Conservation (phyloP, 1,284 basidiomycete species). For the Spongiforma sp. region DNA sequence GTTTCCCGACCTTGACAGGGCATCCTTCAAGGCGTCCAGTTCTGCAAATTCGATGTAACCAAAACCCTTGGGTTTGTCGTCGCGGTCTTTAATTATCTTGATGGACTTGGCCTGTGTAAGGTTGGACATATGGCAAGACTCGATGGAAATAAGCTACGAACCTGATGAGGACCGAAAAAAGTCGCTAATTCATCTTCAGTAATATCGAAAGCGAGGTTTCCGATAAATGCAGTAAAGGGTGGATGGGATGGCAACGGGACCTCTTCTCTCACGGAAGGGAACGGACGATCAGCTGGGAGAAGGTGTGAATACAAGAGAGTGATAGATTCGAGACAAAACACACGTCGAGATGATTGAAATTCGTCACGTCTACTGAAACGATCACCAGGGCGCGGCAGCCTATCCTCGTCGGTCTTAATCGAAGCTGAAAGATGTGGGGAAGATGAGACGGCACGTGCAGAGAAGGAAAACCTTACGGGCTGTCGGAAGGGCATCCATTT, state of each 20-base stretch:
- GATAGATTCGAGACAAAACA: slow-evolving; percentile 32
- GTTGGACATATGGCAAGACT: slow-evolving; percentile 4
- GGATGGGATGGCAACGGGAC: slow-evolving; percentile 93
- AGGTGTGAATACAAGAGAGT: slow-evolving; percentile 15
- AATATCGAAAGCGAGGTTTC: slow-evolving; percentile 95
- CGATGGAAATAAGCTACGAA: slow-evolving; percentile 39
- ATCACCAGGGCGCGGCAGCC: slow-evolving; percentile 50
- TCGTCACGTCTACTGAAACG: slow-evolving; percentile 65
- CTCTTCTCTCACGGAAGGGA: slow-evolving; percentile 79
- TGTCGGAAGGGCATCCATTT: slow-evolving; percentile 89
- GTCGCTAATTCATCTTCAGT: slow-evolving; percentile 82
- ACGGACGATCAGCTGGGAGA: slow-evolving; percentile 62
- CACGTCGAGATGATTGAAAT: slow-evolving; percentile 64
- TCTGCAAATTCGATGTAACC: slow-evolving; percentile 96
- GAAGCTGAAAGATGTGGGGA: slow-evolving; percentile 53
- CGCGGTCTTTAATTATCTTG: slow-evolving; percentile 91
- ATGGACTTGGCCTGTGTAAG: slow-evolving; percentile 74
- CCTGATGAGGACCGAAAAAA: slow-evolving; percentile 77
- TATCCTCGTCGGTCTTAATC: slow-evolving; percentile 62
- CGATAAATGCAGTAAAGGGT: slow-evolving; percentile 96
- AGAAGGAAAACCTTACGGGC: slow-evolving; percentile 71
- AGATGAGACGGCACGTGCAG: slow-evolving; percentile 22
- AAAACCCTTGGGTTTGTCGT: slow-evolving; percentile 96
- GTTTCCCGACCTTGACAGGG: slow-evolving; percentile 58
- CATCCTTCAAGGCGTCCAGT: slow-evolving; percentile 85